Conservation (phyloP, 139 green algal species). For the Chlorella ohadii region DNA sequence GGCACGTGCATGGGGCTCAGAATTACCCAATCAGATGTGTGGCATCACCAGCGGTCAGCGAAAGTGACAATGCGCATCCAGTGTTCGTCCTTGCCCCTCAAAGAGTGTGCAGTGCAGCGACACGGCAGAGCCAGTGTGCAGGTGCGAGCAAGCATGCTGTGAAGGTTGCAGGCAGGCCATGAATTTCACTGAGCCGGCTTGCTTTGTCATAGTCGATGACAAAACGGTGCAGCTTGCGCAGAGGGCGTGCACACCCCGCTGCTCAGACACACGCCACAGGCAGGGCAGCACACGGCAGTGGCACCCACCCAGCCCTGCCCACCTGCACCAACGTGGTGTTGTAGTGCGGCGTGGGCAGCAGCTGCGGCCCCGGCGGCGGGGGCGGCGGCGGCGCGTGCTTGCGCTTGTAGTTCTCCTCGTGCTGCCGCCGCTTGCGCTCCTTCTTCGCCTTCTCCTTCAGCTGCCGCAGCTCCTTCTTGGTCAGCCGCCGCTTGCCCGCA, state of each 20-base stretch:
- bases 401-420: slow-evolving; percentile 2
- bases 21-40: slow-evolving; percentile 46
- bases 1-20: slow-evolving; percentile 16
- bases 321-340: slow-evolving; percentile 68
- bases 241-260: too few relatives aligned
- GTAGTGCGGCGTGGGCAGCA: slow-evolving; percentile 75
- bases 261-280: not conserved
- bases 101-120: not conserved
- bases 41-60: slow-evolving; percentile 32
- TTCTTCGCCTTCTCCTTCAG: not conserved
- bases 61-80: slow-evolving; percentile 28
- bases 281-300: too few relatives aligned
- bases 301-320: not conserved
- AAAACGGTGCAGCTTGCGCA: too few relatives aligned
- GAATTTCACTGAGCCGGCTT: too few relatives aligned
- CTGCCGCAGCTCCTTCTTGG: not conserved
- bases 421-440: not conserved
- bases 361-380: not conserved
- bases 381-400: not conserved
- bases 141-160: not conserved
- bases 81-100: slow-evolving; percentile 21
- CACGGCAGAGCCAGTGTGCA: not conserved
- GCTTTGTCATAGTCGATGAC: too few relatives aligned
- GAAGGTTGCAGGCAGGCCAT: too few relatives aligned
- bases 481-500: not conserved